Evolutionary conservation across 495 filamentous ascomycete species (phyloP), one percentile per base, ranked within the genome.

Genomic region (Polyplosphaeria fusca): DNA sequence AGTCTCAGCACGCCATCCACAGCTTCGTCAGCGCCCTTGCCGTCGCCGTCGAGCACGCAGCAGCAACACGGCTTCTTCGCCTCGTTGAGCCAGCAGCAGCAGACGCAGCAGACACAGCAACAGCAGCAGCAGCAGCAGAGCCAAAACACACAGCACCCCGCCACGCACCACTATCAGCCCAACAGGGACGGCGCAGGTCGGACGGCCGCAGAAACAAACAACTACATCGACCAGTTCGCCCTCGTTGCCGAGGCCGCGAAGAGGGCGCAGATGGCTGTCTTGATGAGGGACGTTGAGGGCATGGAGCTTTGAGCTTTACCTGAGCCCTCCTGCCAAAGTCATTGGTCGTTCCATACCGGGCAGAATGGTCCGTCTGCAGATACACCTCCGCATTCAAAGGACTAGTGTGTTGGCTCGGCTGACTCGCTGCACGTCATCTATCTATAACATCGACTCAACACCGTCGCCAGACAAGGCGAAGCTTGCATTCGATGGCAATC

Each of bases 171-270:
- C 5, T 60, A 57, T 47, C 49, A 47, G 25, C 60, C 59, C 16
- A 55, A 50, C 20, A 47, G 55, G 23, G 47, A 55, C 2, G 60
- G 58, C 14, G 43, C 61, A 9, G 56, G 58, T 26, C 47, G 48
- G 42, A 64, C 55, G n/a, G 75, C 74, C 5, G 78, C 73, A 24
- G 76, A 73, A 28, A 88, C 69, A 69, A 82, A 70, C 45, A 79
- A 65, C 5, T 90, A 86, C 68, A 73, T 91, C 46, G 80, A 83
- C 55, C 86, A 95, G 70, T 88, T 89, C 68, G 91, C 79, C 47
- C 78, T 97, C 20, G 82, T 97, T 13, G 91, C 91, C n/a, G 92
- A 97, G 73, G 92, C 92, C 2, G 92, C 89, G 46, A 95, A 95
- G 68, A 80, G 92, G 39, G 92, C 92, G 5, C 89, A 95, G 73